Conservation (phyloP, 2,329 filamentous ascomycete species). For the Aspergillus flavus region DNA sequence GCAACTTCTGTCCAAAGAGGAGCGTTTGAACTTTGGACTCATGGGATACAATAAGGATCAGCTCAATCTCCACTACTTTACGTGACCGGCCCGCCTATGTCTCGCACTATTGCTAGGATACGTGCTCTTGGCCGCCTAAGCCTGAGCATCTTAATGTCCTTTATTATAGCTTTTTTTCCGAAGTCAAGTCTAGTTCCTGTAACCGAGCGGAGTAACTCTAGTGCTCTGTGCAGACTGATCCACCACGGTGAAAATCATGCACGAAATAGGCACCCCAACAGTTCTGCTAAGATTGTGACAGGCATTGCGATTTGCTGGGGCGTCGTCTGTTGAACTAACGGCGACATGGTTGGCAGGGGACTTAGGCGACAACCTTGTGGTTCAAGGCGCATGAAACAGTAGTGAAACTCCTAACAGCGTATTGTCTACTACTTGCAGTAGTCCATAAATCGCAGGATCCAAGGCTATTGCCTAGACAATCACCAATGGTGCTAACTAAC, state of each 20-base stretch:
- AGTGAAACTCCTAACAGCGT: constrained; percentile 15
- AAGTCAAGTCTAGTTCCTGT: neutral
- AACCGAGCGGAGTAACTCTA: neutral
- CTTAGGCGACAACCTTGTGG: neutral
- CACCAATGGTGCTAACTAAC: neutral
- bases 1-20: neutral
- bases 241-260: constrained; percentile 8
- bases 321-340: neutral
- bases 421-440: neutral
- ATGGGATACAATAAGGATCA: constrained; percentile 1
- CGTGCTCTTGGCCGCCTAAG: neutral
- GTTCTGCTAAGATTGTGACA: constrained; percentile 19
- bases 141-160: neutral
- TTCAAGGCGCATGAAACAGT: constrained; percentile 15
- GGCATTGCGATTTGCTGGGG: constrained; percentile 1
- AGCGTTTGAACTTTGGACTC: neutral
- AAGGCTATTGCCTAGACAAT: neutral
- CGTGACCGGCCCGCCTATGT: neutral
- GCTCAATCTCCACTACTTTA: neutral
- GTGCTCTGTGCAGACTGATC: constrained; percentile 5
- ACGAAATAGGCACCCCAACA: constrained; percentile 6
- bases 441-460: neutral
- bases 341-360: neutral
- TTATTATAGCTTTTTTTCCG: neutral
- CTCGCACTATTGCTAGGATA: neutral